A percentile compares a stretch with the other conserved stretches of the same genome.
phyloP scores from a whole-genome alignment of 768 basidiomycete genomes.

The Erythrobasidium yunnanense region DNA sequence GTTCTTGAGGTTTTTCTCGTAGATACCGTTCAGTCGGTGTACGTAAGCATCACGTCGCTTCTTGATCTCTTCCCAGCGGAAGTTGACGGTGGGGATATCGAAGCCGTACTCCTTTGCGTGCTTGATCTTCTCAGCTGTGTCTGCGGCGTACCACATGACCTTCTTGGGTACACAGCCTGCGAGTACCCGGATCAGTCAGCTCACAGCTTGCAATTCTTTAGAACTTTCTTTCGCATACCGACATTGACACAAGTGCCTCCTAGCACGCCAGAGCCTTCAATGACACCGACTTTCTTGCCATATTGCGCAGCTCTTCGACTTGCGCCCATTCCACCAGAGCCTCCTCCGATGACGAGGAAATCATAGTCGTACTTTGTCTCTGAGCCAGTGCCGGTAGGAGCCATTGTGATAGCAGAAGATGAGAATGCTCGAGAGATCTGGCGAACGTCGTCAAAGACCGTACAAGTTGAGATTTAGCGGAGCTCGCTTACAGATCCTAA shows the following conservation, averaged over 20 bases:
- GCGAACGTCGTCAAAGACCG: background rate
- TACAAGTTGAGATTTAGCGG: background rate
- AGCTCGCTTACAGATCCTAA: no score
- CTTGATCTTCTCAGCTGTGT: slow-evolving; percentile 70
- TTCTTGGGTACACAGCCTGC: slow-evolving; percentile 96
- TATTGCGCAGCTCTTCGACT: slow-evolving; percentile 81
- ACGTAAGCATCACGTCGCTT: slow-evolving; percentile 93
- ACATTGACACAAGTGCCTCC: slow-evolving; percentile 99
- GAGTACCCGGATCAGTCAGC: background rate
- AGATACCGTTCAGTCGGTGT: slow-evolving; percentile 73
- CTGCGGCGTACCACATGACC: slow-evolving; percentile 98
- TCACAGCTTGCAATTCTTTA: background rate
- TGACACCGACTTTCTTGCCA: slow-evolving; percentile 82
- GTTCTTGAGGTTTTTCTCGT: slow-evolving; percentile 73
- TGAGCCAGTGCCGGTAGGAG: slow-evolving; percentile 2
- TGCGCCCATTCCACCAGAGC: slow-evolving; percentile 81
- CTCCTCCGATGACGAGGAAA: slow-evolving; percentile 43
- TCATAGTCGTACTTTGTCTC: slow-evolving; percentile 34
- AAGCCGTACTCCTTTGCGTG: slow-evolving; percentile 57
- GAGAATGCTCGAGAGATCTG: slow-evolving; percentile 24
- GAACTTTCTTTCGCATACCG: slow-evolving; percentile 50
- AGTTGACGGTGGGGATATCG: slow-evolving; percentile 42
- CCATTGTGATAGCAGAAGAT: slow-evolving; percentile 8
- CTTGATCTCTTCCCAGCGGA: slow-evolving; percentile 86
- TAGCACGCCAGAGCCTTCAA: slow-evolving; percentile 62